phyloP scores from a whole-genome alignment of 2,329 filamentous ascomycete genomes.

The Akanthomyces uredinophilus region DNA sequence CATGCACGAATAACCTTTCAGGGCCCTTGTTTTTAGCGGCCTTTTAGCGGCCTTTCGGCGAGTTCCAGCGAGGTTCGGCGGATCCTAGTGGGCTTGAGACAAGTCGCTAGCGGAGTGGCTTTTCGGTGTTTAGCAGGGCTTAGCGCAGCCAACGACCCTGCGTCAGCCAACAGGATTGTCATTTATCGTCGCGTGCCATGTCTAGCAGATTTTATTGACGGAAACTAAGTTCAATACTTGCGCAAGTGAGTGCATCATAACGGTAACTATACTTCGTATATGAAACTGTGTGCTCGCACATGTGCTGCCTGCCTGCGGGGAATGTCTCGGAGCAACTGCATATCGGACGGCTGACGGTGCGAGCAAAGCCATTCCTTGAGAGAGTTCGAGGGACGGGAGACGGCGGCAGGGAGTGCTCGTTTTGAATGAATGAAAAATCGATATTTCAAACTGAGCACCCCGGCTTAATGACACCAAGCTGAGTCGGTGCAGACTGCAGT shows the following conservation, averaged over 20 bases:
- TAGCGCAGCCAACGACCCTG: background rate
- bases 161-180: background rate
- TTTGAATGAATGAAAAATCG: too few species aligned
- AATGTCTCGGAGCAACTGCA: too few species aligned
- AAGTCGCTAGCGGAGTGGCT: background rate
- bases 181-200: background rate
- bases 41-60: background rate
- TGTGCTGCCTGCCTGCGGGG: background rate
- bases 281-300: background rate
- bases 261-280: too few species aligned
- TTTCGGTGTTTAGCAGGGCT: background rate
- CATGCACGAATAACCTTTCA: background rate
- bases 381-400: too few species aligned
- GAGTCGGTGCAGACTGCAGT: too few species aligned
- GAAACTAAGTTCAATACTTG: background rate
- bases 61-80: background rate
- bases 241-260: background rate
- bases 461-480: too few species aligned
- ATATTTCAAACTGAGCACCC: too few species aligned
- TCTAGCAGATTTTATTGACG: background rate
- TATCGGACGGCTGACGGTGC: too few species aligned
- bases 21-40: background rate
- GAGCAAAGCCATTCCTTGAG: too few species aligned
- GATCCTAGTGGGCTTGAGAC: too few species aligned
- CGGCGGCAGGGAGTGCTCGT: too few species aligned